Evolutionary conservation across 371 early-diverging fungal genomes (phyloP).

Genomic region (Gilbertella persicaria): DNA sequence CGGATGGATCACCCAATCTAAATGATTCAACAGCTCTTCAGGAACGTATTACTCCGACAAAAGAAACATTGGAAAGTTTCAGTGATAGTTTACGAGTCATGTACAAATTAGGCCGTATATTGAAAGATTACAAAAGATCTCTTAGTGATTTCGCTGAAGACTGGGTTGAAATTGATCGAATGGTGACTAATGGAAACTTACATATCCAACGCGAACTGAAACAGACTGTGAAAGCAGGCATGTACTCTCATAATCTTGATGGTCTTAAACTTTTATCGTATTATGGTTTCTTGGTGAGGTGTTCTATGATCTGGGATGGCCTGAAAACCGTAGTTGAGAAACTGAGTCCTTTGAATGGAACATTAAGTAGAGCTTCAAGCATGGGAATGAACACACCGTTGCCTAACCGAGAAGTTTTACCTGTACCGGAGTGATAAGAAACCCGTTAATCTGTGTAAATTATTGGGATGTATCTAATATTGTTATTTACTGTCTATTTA

Average conservation of each 20-base stretch:
- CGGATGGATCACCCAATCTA: conserved; percentile 2
- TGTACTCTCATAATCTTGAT: conserved; percentile 17
- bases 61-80: conserved; percentile 21
- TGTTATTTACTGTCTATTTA: too few relatives aligned
- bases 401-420: conserved; percentile 15
- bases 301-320: conserved; percentile 32
- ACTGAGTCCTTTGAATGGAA: conserved; percentile 24
- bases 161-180: conserved; percentile 26
- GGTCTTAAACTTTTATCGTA: conserved; percentile 20
- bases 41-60: conserved; percentile 15
- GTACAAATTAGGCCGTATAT: conserved; percentile 16
- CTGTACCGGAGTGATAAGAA: conserved; percentile 16
- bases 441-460: too few relatives aligned
- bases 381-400: conserved; percentile 8
- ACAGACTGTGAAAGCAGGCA: conserved; percentile 10
- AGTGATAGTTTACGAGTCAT: conserved; percentile 21
- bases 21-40: conserved; percentile 2
- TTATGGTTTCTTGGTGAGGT: conserved; percentile 28
- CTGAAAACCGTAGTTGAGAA: conserved; percentile 26
- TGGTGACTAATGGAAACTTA: conserved; percentile 13
- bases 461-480: too few relatives aligned
- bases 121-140: conserved; percentile 11
- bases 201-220: conserved; percentile 18
- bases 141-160: conserved; percentile 24
- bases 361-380: conserved; percentile 22